Percentiles rank a stretch among this genome's conserved stretches.
Evolutionary conservation across 352 stramenopile species (phyloP).

Genomic region (Blastocystis sp.): DNA sequence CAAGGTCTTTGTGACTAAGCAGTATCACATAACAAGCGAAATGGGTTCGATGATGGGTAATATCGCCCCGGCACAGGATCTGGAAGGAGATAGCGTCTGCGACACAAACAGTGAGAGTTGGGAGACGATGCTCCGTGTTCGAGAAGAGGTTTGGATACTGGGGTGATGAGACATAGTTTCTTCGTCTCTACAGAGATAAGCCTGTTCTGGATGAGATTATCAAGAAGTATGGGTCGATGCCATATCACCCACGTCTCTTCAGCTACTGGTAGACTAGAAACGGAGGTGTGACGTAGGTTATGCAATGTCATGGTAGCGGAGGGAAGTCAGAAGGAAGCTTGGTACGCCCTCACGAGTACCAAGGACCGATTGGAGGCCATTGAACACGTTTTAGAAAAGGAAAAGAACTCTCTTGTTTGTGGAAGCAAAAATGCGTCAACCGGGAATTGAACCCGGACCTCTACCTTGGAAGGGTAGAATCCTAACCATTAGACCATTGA

Average conservation of each 20-base stretch:
- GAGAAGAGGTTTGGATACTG: no score
- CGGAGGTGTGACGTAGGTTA: neutral
- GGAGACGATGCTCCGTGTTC: neutral
- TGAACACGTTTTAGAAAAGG: neutral
- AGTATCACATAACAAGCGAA: neutral
- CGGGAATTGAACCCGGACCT: constrained; percentile 47
- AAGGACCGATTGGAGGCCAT: neutral
- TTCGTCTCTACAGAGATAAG: neutral
- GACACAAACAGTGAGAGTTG: neutral
- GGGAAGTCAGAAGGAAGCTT: neutral
- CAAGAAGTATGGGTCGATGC: neutral
- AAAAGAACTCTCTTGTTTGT: neutral
- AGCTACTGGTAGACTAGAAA: neutral
- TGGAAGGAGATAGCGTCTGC: neutral
- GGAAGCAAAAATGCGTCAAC: constrained; percentile 36
- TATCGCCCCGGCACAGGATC: neutral
- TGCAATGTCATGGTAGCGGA: neutral
- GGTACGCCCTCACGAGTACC: neutral
- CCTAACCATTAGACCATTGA: constrained; percentile 51
- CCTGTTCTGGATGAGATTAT: neutral
- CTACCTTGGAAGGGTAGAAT: constrained; percentile 50
- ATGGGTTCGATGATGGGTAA: constrained; percentile 39
- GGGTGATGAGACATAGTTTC: no score
- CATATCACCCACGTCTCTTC: constrained; percentile 4
- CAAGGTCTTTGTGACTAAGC: neutral